A percentile compares a stretch with the other conserved stretches of the same genome.
Evolutionary conservation across 2,329 filamentous ascomycete genomes (phyloP).

Genomic region (Xylariales sp.): DNA sequence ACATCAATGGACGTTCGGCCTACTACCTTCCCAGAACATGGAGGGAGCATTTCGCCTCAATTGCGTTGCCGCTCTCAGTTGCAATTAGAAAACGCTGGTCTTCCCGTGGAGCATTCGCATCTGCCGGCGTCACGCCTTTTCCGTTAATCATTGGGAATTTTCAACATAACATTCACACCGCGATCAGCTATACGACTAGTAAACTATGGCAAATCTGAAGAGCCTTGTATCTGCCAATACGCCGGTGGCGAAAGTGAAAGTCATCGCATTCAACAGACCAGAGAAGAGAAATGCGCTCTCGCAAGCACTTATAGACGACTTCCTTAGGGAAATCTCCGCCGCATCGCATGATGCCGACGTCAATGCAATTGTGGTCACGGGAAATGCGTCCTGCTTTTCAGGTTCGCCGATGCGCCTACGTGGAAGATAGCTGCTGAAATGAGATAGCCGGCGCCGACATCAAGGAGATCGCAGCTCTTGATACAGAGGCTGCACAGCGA

Average conservation of each 20-base stretch:
- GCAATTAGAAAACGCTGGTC: no score
- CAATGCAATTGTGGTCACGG: constrained; percentile 3
- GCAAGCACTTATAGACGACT: constrained; percentile 41
- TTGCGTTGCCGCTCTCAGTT: no score
- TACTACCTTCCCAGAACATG: no score
- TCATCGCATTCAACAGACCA: constrained; percentile 37
- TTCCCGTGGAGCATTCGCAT: no score
- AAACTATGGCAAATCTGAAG: neutral
- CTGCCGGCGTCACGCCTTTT: neutral
- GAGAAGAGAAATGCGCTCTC: constrained; percentile 57
- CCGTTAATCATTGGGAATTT: neutral
- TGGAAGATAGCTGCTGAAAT: neutral
- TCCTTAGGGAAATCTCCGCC: constrained; percentile 28
- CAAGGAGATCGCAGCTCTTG: constrained; percentile 26
- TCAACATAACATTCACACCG: neutral
- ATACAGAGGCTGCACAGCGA: constrained; percentile 22
- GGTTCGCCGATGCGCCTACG: neutral
- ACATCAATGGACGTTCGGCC: no score
- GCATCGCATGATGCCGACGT: constrained; percentile 14
- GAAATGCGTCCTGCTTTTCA: constrained; percentile 3
- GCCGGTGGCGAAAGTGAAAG: constrained; percentile 1
- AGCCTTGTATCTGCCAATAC: constrained; percentile 7
- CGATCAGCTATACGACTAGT: neutral
- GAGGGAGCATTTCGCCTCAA: no score
- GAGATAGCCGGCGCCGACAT: constrained; percentile 31